phyloP scores from a whole-genome alignment of 2,329 filamentous ascomycete species.

The Fusarium dimerum region DNA sequence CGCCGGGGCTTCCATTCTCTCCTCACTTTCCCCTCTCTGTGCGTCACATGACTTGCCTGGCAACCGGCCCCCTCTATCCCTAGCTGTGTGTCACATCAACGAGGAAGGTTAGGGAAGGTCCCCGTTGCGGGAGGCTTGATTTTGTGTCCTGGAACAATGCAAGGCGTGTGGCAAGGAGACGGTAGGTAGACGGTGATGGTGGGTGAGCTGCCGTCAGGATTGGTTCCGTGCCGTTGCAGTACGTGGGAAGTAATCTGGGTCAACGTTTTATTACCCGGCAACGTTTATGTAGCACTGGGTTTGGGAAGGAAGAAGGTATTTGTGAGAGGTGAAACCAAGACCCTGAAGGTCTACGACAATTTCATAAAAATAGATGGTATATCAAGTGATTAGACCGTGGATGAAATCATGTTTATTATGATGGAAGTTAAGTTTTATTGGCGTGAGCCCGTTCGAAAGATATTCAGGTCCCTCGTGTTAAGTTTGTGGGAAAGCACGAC shows the following conservation, averaged over 20 bases:
- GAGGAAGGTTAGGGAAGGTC: conserved; percentile 23
- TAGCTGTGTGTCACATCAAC: conserved; percentile 29
- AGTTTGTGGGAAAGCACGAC: conserved; percentile 23
- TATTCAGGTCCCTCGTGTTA: conserved; percentile 9
- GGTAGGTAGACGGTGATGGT: conserved; percentile 4
- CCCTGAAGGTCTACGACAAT: no score
- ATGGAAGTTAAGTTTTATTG: no score
- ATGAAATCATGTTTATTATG: conserved; percentile 18
- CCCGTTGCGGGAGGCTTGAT: conserved; percentile 13
- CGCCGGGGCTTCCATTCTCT: conserved; percentile 27
- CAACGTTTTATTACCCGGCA: background rate
- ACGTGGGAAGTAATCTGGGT: conserved; percentile 10
- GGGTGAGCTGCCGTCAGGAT: conserved; percentile 7
- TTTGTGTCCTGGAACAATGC: conserved; percentile 9
- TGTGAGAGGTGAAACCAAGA: background rate
- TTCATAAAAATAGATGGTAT: no score
- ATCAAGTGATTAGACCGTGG: conserved; percentile 2
- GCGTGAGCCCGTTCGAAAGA: background rate
- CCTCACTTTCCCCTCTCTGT: conserved; percentile 33
- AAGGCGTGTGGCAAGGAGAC: conserved; percentile 6
- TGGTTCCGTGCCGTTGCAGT: conserved; percentile 8
- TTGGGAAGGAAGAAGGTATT: background rate
- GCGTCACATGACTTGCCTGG: conserved; percentile 34
- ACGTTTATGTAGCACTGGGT: conserved; percentile 10
- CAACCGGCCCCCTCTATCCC: conserved; percentile 22